Conservation (phyloP, 148 eudicot species). For the Drosera capensis region DNA sequence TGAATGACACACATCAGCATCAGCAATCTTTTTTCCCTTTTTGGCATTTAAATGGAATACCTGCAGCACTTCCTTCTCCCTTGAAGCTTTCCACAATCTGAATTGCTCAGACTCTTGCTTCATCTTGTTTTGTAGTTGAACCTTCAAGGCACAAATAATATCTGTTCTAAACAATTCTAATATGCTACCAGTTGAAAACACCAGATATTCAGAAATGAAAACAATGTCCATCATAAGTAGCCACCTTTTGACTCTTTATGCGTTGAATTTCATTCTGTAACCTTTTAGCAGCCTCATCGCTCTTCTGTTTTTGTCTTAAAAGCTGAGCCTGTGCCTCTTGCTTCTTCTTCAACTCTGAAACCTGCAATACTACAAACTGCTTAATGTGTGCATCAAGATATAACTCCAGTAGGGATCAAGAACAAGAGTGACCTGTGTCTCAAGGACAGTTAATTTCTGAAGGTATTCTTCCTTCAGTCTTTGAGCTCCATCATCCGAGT, state of each 20-base stretch:
- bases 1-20: too few relatives aligned
- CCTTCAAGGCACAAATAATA: constrained; percentile 19
- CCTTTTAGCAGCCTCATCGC: constrained; percentile 89
- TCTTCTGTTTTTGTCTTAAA: constrained; percentile 76
- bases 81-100: constrained; percentile 79
- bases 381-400: constrained; percentile 1
- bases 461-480: constrained; percentile 85
- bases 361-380: too few relatives aligned
- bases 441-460: constrained; percentile 73
- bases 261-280: constrained; percentile 91
- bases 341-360: constrained; percentile 73
- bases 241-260: constrained; percentile 87
- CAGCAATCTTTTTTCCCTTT: too few relatives aligned
- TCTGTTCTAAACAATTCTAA: not conserved
- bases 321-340: constrained; percentile 96
- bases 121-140: constrained; percentile 88
- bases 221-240: not conserved
- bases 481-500: constrained; percentile 65
- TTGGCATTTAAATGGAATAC: constrained; percentile 12
- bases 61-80: constrained; percentile 99
- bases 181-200: not conserved
- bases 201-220: not conserved
- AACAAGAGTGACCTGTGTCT: constrained; percentile 44
- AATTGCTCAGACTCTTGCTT: constrained; percentile 98
- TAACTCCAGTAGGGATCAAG: not conserved